A percentile compares a stretch with the other conserved stretches of the same genome.
phyloP scores from a whole-genome alignment of 495 filamentous ascomycete species.

The Penicillium silybi region DNA sequence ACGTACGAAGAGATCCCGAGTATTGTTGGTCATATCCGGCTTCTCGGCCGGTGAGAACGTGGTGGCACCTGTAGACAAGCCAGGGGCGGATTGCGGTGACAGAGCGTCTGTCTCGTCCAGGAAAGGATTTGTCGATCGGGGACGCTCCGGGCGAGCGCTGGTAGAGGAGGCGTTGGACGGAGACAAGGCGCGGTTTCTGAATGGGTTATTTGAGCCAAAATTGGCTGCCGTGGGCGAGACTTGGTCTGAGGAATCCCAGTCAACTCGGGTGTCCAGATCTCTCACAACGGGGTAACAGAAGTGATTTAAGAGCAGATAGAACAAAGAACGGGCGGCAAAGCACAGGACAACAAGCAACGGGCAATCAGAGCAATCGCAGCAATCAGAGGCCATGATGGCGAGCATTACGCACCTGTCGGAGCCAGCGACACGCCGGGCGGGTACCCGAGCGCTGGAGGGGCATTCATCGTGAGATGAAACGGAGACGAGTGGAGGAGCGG shows the following conservation, averaged over 20 bases:
- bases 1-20: slow-evolving; percentile 90
- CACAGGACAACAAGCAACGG: neutral
- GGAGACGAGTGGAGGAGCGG: slow-evolving; percentile 15
- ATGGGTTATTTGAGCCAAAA: slow-evolving; percentile 95
- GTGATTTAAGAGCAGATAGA: neutral
- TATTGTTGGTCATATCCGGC: slow-evolving; percentile 55
- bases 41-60: slow-evolving; percentile 55
- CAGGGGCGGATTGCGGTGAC: slow-evolving; percentile 45
- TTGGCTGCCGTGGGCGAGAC: slow-evolving; percentile 53
- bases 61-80: slow-evolving; percentile 40
- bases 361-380: neutral
- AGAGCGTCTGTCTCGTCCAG: slow-evolving; percentile 63
- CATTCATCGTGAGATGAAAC: slow-evolving; percentile 36
- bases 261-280: neutral
- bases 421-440: slow-evolving; percentile 38
- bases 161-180: slow-evolving; percentile 54
- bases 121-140: slow-evolving; percentile 87
- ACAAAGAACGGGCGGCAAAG: neutral
- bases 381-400: neutral
- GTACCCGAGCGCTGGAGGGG: slow-evolving; percentile 37
- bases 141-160: slow-evolving; percentile 53
- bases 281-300: neutral
- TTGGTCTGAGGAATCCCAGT: slow-evolving; percentile 17
- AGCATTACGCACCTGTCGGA: slow-evolving; percentile 38
- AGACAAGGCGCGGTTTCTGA: slow-evolving; percentile 82